These are phyloP conservation scores for Blastocystis sp. DNA, from an alignment of 352 stramenopile species.

Conservation along the genomic window DNA sequence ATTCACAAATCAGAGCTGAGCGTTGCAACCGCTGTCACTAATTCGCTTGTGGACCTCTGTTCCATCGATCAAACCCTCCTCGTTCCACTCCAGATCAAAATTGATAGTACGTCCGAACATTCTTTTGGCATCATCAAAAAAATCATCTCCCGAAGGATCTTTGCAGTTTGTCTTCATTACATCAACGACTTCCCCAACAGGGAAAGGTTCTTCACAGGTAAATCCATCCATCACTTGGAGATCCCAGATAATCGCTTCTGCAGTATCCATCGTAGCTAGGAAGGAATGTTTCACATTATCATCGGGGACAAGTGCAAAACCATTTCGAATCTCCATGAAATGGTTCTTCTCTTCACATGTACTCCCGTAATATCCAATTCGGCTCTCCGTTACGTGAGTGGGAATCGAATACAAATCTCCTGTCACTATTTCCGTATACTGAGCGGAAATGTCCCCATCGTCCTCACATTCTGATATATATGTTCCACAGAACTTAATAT, in stretches of 20 bases:
- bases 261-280: neutral
- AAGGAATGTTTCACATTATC: neutral
- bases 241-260: neutral
- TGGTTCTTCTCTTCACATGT: neutral
- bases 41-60: neutral
- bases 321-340: neutral
- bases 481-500: conserved; percentile 56
- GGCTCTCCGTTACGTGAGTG: neutral
- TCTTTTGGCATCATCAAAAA: conserved; percentile 43
- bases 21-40: neutral
- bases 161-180: conserved; percentile 40
- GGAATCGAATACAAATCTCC: conserved; percentile 44
- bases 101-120: neutral
- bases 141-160: conserved; percentile 19
- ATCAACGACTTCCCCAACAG: conserved; percentile 16
- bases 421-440: neutral
- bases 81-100: neutral
- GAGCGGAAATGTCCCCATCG: neutral
- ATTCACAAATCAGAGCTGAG: too few species aligned
- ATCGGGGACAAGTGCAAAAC: neutral
- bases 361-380: neutral
- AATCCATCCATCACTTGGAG: neutral
- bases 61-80: neutral
- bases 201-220: conserved; percentile 37
- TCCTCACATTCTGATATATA: conserved; percentile 13